Evolutionary conservation across 2,329 filamentous ascomycete genomes (phyloP).

Genomic region (Falciphora oryzae): DNA sequence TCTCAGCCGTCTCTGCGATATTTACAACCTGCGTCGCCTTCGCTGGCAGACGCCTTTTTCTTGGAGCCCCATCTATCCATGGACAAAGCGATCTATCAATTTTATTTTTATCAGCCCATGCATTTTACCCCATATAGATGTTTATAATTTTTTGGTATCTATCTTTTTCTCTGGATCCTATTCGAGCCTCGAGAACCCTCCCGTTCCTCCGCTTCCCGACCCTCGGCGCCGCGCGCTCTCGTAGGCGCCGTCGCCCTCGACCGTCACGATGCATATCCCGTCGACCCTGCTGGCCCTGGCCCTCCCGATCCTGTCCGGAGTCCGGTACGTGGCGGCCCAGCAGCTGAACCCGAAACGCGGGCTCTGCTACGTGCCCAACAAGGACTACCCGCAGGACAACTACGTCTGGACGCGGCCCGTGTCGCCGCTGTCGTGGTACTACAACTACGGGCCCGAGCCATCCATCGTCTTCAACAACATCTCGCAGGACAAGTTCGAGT

Average conservation of each 20-base stretch:
- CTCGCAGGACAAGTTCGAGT: conserved; percentile 56
- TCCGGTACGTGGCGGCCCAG: conserved; percentile 20
- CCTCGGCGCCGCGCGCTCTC: no score
- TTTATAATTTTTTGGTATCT: neutral
- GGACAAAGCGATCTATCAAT: neutral
- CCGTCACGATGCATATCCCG: conserved; percentile 8
- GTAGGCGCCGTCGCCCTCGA: no score
- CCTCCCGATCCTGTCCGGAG: conserved; percentile 13
- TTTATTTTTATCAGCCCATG: neutral
- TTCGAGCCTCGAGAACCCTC: no score
- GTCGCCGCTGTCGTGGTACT: conserved; percentile 73
- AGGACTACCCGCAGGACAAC: conserved; percentile 54
- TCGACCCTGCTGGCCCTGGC: conserved; percentile 13
- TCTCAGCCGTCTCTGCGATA: neutral
- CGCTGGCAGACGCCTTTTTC: neutral
- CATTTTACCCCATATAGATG: neutral
- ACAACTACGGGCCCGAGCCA: conserved; percentile 64
- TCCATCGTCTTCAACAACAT: conserved; percentile 43
- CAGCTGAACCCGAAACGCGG: conserved; percentile 55
- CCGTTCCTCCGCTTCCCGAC: no score
- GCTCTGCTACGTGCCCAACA: conserved; percentile 60
- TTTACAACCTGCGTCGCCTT: neutral
- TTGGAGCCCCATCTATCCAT: neutral
- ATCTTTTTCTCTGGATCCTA: neutral
- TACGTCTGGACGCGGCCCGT: conserved; percentile 52